A percentile compares a stretch with the other conserved stretches of the same genome.
phyloP scores from a whole-genome alignment of 2,329 filamentous ascomycete genomes.

The Leptographium radiaticola region DNA sequence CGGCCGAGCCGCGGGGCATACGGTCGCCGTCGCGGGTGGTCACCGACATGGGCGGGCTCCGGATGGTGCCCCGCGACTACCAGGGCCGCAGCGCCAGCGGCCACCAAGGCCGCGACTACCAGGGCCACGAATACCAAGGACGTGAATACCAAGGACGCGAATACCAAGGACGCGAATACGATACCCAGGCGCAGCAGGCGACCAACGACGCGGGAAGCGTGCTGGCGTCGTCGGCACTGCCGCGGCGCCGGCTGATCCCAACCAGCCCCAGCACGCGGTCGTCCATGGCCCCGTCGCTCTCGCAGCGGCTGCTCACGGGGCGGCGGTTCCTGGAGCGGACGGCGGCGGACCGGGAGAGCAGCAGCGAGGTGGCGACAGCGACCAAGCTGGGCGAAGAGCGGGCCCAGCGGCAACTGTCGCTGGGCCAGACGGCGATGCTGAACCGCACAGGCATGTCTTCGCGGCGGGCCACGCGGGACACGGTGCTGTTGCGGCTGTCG shows the following conservation, averaged over 20 bases:
- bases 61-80: constrained; percentile 23
- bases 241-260: constrained; percentile 38
- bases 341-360: constrained; percentile 23
- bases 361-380: constrained; percentile 4
- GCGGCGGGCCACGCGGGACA: constrained; percentile 26
- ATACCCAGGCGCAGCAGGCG: neutral
- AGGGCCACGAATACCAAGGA: neutral
- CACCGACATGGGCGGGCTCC: constrained; percentile 36
- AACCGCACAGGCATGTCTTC: constrained; percentile 30
- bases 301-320: constrained; percentile 10
- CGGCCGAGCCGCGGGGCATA: constrained; percentile 19
- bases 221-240: constrained; percentile 30
- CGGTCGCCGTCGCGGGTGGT: constrained; percentile 45
- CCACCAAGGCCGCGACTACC: no score
- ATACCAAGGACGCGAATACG: neutral
- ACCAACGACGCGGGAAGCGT: constrained; percentile 11
- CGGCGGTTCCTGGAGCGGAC: constrained; percentile 37
- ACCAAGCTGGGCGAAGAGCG: constrained; percentile 28
- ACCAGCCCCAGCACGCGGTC: constrained; percentile 36
- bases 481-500: constrained; percentile 25
- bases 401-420: constrained; percentile 26
- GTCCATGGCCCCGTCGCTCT: constrained; percentile 7
- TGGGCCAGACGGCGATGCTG: constrained; percentile 27
- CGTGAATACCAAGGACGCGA: neutral
- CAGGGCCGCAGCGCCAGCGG: neutral